phyloP scores from a whole-genome alignment of 176 grass and related monocot species.

The Eragrostis nindensis region DNA sequence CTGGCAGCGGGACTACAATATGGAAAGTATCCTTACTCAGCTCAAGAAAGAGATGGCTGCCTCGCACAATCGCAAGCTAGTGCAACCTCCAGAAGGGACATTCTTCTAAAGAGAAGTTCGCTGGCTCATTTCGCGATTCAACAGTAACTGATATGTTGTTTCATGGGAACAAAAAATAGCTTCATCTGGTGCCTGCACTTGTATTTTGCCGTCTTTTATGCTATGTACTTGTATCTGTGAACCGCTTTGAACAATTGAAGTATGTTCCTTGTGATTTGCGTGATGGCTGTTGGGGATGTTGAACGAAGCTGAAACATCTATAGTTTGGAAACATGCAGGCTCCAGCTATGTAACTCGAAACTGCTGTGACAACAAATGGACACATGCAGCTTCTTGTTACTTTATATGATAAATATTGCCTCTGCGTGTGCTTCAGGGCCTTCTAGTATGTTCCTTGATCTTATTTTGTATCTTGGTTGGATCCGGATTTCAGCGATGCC shows the following conservation, averaged over 20 bases:
- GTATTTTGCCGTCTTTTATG: slow-evolving; percentile 18
- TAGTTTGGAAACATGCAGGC: slow-evolving; percentile 11
- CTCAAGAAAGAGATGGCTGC: slow-evolving; percentile 81
- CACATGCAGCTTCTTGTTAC: slow-evolving; percentile 20
- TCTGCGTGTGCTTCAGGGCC: background rate
- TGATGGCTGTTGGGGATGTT: slow-evolving; percentile 16
- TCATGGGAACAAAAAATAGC: background rate
- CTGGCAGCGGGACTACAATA: slow-evolving; percentile 75
- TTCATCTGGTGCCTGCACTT: slow-evolving; percentile 5
- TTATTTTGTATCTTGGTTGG: background rate
- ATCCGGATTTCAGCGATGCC: background rate
- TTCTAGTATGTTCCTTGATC: no score
- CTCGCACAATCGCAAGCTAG: slow-evolving; percentile 69
- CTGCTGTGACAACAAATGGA: slow-evolving; percentile 13
- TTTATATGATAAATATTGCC: background rate
- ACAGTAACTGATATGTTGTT: slow-evolving; percentile 30
- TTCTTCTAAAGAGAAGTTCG: slow-evolving; percentile 51
- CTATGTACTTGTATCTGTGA: slow-evolving; percentile 17
- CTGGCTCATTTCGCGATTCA: slow-evolving; percentile 15
- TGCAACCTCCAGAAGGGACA: slow-evolving; percentile 80
- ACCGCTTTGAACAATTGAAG: slow-evolving; percentile 12
- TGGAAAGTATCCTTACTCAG: slow-evolving; percentile 75
- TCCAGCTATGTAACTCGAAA: slow-evolving; percentile 31
- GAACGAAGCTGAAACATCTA: slow-evolving; percentile 8
- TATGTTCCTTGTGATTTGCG: slow-evolving; percentile 17